Evolutionary conservation across 129 eudicot genomes (phyloP).

Genomic region (Flaveria linearis): DNA sequence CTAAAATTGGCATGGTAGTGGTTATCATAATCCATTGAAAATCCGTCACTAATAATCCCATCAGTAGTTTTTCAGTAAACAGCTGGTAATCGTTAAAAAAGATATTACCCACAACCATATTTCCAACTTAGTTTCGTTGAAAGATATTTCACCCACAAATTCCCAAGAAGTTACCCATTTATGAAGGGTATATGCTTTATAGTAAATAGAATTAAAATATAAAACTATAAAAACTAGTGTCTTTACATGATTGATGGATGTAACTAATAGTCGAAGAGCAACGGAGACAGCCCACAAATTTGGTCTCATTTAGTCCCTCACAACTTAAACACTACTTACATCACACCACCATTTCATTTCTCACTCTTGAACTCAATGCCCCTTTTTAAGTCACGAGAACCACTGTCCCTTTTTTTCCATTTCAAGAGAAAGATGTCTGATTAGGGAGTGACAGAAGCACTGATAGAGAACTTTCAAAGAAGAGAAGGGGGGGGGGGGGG

Average conservation of each 20-base stretch:
- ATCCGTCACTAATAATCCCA: too few relatives aligned
- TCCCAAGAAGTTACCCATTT: too few relatives aligned
- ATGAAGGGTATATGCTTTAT: too few relatives aligned
- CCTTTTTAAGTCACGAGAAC: conserved; percentile 77
- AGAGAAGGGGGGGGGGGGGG: too few relatives aligned
- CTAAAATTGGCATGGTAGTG: too few relatives aligned
- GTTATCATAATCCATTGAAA: too few relatives aligned
- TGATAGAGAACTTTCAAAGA: conserved; percentile 60
- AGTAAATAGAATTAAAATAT: neutral
- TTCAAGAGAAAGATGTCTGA: conserved; percentile 43
- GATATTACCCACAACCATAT: too few relatives aligned
- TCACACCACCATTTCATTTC: neutral
- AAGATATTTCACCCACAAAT: too few relatives aligned
- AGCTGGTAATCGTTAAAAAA: too few relatives aligned
- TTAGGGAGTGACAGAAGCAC: conserved; percentile 54
- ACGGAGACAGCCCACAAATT: conserved; percentile 19
- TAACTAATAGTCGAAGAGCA: conserved; percentile 26
- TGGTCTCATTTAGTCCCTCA: conserved; percentile 30
- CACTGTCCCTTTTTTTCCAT: conserved; percentile 49
- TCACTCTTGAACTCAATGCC: neutral
- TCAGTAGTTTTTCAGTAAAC: too few relatives aligned
- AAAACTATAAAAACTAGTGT: neutral
- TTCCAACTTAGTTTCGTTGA: too few relatives aligned
- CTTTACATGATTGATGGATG: conserved; percentile 12
- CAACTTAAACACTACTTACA: conserved; percentile 22